Evolutionary conservation across 192 early-diverging fungal genomes (phyloP).

Genomic region (Backusella parvicylindrica): DNA sequence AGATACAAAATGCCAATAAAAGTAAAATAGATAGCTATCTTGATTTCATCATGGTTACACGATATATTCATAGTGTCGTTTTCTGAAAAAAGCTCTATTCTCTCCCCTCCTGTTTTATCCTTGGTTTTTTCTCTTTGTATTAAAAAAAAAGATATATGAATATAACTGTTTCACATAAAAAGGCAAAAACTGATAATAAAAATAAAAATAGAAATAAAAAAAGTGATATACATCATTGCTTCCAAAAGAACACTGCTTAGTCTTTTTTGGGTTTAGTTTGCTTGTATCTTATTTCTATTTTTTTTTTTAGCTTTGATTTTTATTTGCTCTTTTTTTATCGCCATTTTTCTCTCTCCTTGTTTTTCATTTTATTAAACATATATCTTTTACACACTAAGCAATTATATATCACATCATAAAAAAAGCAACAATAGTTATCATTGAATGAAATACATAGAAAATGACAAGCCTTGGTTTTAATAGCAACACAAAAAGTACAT

Average conservation of each 20-base stretch:
- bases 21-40: too few relatives aligned
- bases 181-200: background rate
- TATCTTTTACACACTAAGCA: background rate
- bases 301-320: background rate
- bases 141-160: too few relatives aligned
- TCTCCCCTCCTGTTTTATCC: too few relatives aligned
- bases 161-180: background rate
- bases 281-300: background rate
- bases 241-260: background rate
- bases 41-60: background rate
- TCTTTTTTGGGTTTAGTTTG: background rate
- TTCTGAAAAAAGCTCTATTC: background rate
- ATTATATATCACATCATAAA: background rate
- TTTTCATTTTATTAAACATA: background rate
- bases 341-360: background rate
- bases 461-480: background rate
- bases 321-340: background rate
- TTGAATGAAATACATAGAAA: background rate
- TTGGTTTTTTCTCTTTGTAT: too few relatives aligned
- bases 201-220: background rate
- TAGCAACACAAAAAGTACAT: constrained; percentile 1
- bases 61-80: background rate
- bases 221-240: background rate
- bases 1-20: too few relatives aligned
- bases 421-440: background rate